Evolutionary conservation across 1,284 basidiomycete species (phyloP), one percentile per base, ranked within the genome.

Genomic region (Flammula alnicola): DNA sequence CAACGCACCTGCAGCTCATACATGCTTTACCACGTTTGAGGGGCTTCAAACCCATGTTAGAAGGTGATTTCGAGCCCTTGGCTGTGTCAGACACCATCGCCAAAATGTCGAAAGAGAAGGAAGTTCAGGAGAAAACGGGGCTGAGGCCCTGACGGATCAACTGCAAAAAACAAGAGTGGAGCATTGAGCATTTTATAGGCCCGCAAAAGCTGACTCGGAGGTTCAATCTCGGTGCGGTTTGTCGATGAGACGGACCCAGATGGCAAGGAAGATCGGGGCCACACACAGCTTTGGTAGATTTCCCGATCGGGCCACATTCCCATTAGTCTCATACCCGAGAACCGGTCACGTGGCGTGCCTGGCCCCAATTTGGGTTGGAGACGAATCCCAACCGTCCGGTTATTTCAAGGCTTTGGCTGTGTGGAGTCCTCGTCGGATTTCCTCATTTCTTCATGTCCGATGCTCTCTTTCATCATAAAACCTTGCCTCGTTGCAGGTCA

Each of bases 1-100:
- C n/a, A 22, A 39, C 69, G 47, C 53, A 72, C 73, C 74, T 68
- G 68, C 75, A 76, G 47, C 71, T 75, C 69, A 75, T 71, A 48
- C 75, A 76, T 47, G 75, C 75, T 44, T 66, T 70, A 4, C 75
- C 75, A 46, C 75, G 64, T 64, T 71, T 74, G 55, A 77, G 58
- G 7, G 74, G 73, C 58, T 59, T 66, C 17, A 61, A n/a, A 9
- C 49, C 49, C 44, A 58, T 59, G 36, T 57, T 53, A 10, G 58
- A 33, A 20, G 47, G 45, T 33, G 54, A 44, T 52, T 60, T 65
- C 16, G 60, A 61, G 51, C 52, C 51, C 52, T 58, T 61, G 44
- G 58, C 54, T 42, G 55, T 54, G 44, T 64, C 67, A 53, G 67
- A 61, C 57, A 68, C 65, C 71, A 72, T 73, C 60, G 61, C 62